Base-by-base conservation (phyloP, 306 rosid genomes). In the Quercus suber region DNA sequence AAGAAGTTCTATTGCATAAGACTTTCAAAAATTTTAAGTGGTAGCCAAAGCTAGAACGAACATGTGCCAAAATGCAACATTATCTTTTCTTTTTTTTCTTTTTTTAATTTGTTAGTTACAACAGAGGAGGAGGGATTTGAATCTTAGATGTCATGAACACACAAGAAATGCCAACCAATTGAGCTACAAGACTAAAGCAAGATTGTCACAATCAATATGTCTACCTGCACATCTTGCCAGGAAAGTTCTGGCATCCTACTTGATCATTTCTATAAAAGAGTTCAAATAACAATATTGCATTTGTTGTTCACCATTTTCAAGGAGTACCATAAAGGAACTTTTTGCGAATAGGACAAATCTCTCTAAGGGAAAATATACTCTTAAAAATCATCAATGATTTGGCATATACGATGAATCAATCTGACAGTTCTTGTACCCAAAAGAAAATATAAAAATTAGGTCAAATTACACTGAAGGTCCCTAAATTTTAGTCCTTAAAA, bases 1-100 rank as follows among this genome's bases (percentile, higher is more conserved):
- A 55, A 84, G 52, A 56, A 65, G 51, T 58, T 33, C 33, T 59
- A 81, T 56, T n/a, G 55, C 23, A 78, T 82, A 76, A 89, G 85
- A 73, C 35, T 75, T 60, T 18, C 21, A 15, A 57, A 55, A 27
- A 30, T 65, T 68, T 74, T 49, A 4, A 58, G 71, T 53, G 74
- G 75, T 68, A 83, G 76, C 73, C 73, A 55, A 52, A 78, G 55
- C 56, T 60, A 20, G 75, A 35, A 76, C 41, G 53, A 77, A 61
- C 5, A 55, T 55, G 79, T 67, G 71, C 69, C 10, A 78, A 27
- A 80, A 33, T 49, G 73, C 76, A 25, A 53, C 81, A 80, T 77
- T 69, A 63, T 55, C 25, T 59, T 52, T 71, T 56, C 58, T 73
- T 43, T 6, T 35, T 35, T 35, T 35, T 56, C 65, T 73, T 31